These are phyloP conservation scores for Lobosporangium transversale DNA, from an alignment of 192 early-diverging fungal species.

Conservation along the genomic window DNA sequence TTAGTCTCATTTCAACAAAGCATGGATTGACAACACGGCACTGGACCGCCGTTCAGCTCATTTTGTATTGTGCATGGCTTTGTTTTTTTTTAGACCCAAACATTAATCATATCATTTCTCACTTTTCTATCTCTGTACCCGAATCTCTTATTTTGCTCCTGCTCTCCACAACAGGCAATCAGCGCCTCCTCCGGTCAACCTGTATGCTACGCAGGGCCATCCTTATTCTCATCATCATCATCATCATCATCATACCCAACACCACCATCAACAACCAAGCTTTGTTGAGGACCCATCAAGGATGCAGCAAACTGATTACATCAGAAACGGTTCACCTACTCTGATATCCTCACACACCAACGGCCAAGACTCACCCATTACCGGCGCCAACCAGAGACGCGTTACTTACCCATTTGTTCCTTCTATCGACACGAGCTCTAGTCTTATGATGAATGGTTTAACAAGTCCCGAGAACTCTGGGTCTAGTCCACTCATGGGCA, in stretches of 20 bases:
- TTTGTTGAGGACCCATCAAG: constrained; percentile 5
- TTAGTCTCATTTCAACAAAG: too few species aligned
- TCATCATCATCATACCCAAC: neutral
- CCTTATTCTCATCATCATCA: neutral
- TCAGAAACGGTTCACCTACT: constrained; percentile 13
- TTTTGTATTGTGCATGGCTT: too few species aligned
- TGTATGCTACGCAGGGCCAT: neutral
- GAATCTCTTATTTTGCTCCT: too few species aligned
- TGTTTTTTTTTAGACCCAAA: too few species aligned
- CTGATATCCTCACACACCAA: constrained; percentile 10
- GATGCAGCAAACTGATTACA: neutral
- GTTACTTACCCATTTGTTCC: constrained; percentile 51
- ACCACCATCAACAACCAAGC: neutral
- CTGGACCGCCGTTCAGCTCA: too few species aligned
- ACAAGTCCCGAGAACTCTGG: constrained; percentile 43
- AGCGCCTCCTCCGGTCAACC: constrained; percentile 11
- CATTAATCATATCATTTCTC: too few species aligned
- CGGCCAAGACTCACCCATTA: constrained; percentile 4
- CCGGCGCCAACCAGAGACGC: constrained; percentile 1
- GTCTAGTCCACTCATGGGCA: constrained; percentile 41
- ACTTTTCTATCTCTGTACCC: too few species aligned
- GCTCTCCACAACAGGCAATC: too few species aligned
- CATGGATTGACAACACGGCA: too few species aligned
- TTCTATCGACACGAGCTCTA: constrained; percentile 43
- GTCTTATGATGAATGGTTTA: constrained; percentile 29